Base-by-base conservation (phyloP, 352 stramenopile genomes). In the Globisporangium carolinianum region DNA sequence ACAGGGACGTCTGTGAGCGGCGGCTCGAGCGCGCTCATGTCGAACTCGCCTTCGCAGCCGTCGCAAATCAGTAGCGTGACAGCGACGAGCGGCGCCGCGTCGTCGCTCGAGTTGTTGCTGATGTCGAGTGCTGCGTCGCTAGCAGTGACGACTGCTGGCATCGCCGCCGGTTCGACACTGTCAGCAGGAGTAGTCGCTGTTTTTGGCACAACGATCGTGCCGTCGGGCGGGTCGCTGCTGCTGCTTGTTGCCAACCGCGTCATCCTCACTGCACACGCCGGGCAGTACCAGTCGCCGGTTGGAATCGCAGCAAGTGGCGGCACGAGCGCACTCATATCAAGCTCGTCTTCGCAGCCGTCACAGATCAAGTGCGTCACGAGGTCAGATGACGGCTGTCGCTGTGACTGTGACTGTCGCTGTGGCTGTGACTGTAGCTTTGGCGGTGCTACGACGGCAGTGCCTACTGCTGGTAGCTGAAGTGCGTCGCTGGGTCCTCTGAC, bases 1-100 rank as follows among this genome's bases (percentile, higher is more conserved):
- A 68, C 69, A 4, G 79, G 79, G 18, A 86, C 66, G 9, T 70
- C 57, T 0, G 72, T 37, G 3, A 83, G 53, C 12, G 79, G 76
- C 14, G 79, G 78, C 51, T 70, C 60, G 45, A 92, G 67, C 18
- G 62, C 57, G 37, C 60, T 58, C 15, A 81, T 61, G 37, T 89
- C 79, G 47, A 81, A 87, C 39, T 89, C 79, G 45, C 72, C 69
- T 49, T 88, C 79, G 47, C 81, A 93, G 0, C 78, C 75, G 39
- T 91, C 79, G 51, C 83, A 91, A 42, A 90, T 69, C 36, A 92
- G 58, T 18, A 89, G 45, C 3, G 68, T 84, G 36, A 82, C 63
- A 38, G 51, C 17, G 11, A 63, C 38, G 36, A 63, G 17, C 8
- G 58, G 51, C 15, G 18, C 18, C n/a, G 47, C 37, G 11, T 60